Percentiles rank a stretch among this genome's conserved stretches.
Conservation (phyloP, 2,329 filamentous ascomycete genomes). For the Pseudodiploospora longispora region DNA sequence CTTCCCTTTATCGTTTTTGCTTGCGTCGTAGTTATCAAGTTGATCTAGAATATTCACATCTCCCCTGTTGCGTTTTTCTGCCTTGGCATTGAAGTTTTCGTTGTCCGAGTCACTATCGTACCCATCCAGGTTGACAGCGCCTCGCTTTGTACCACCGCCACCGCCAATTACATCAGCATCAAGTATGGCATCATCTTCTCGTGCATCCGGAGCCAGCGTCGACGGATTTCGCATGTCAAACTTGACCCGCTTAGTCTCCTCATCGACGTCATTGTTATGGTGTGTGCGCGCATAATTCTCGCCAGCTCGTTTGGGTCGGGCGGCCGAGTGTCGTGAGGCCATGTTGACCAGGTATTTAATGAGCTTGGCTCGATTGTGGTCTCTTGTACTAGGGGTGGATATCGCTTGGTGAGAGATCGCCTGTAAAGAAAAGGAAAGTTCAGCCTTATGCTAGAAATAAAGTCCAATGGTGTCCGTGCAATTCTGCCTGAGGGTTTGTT, state of each 20-base stretch:
- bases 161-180: conserved; percentile 91
- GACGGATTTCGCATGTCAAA: conserved; percentile 96
- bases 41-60: conserved; percentile 43
- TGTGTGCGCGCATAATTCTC: conserved; percentile 74
- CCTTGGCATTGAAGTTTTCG: conserved; percentile 75
- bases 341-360: conserved; percentile 6
- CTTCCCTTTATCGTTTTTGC: conserved; percentile 30
- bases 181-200: conserved; percentile 63
- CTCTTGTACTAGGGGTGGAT: background rate
- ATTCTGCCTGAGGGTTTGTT: no score
- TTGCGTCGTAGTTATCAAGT: conserved; percentile 45
- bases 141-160: conserved; percentile 71
- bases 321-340: conserved; percentile 15
- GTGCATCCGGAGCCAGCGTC: conserved; percentile 74
- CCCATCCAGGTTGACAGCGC: conserved; percentile 91
- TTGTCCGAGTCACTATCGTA: conserved; percentile 93
- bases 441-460: no score
- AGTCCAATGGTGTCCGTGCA: no score
- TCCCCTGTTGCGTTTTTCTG: conserved; percentile 48
- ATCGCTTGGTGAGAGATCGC: no score
- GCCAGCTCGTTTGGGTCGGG: conserved; percentile 70
- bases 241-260: conserved; percentile 65
- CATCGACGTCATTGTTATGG: conserved; percentile 46
- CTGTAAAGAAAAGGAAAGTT: no score
- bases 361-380: background rate